A percentile compares a stretch with the other conserved stretches of the same genome.
phyloP scores from a whole-genome alignment of 1,139 yeast genomes.

The Eremothecium gossypii region DNA sequence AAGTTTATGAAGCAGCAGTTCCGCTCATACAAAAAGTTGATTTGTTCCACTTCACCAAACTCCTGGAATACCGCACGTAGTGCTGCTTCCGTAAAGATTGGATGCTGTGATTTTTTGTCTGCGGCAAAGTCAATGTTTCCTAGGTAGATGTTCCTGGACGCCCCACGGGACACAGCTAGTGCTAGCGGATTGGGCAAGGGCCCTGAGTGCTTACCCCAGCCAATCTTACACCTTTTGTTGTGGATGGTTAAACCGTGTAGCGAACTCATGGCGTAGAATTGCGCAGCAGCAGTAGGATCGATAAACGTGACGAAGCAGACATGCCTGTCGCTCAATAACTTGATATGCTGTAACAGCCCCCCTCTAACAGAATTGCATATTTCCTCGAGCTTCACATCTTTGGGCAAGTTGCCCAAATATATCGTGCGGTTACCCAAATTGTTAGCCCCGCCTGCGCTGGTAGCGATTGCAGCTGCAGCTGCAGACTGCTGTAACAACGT shows the following conservation, averaged over 20 bases:
- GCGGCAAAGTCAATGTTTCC: conserved; percentile 48
- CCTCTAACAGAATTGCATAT: conserved; percentile 92
- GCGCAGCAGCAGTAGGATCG: conserved; percentile 89
- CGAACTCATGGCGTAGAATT: conserved; percentile 81
- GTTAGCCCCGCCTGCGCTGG: conserved; percentile 70
- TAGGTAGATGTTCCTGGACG: conserved; percentile 82
- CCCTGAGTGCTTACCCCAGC: conserved; percentile 96
- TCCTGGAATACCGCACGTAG: conserved; percentile 66
- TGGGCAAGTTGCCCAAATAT: conserved; percentile 79
- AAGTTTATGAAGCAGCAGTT: conserved; percentile 91
- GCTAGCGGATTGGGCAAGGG: conserved; percentile 75
- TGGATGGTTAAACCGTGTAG: conserved; percentile 75
- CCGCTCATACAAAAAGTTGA: conserved; percentile 72
- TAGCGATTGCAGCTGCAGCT: conserved; percentile 71
- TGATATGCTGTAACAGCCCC: conserved; percentile 68
- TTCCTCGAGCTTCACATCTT: conserved; percentile 80
- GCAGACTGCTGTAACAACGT: conserved; percentile 59
- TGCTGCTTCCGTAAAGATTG: conserved; percentile 37
- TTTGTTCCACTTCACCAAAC: conserved; percentile 91
- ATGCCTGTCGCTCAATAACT: conserved; percentile 75
- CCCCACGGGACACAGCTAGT: conserved; percentile 87
- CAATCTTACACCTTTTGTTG: conserved; percentile 72
- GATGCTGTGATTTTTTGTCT: conserved; percentile 18
- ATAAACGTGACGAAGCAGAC: conserved; percentile 90
- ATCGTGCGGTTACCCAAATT: conserved; percentile 89